These are phyloP conservation scores for Cetraspora pellucida DNA, from an alignment of 192 early-diverging fungal genomes.

Conservation along the genomic window DNA sequence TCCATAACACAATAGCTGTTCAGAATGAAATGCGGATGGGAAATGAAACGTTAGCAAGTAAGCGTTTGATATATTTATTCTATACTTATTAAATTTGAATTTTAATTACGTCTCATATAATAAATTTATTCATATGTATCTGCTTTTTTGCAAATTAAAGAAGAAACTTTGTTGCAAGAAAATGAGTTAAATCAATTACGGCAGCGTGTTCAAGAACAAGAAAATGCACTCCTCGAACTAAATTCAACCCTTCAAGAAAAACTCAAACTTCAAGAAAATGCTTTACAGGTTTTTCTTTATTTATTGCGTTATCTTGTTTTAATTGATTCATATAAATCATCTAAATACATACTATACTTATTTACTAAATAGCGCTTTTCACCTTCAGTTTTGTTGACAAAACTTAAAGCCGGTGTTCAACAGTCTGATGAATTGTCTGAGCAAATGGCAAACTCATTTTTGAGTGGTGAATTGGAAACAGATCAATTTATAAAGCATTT, in stretches of 20 bases:
- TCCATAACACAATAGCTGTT: constrained; percentile 40
- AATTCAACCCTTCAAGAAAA: constrained; percentile 17
- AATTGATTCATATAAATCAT: neutral
- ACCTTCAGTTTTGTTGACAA: constrained; percentile 37
- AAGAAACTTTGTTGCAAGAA: constrained; percentile 29
- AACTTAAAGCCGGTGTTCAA: constrained; percentile 42
- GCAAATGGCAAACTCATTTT: constrained; percentile 48
- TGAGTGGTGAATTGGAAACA: constrained; percentile 44
- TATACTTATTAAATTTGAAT: neutral
- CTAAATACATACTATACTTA: neutral
- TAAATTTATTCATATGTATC: neutral
- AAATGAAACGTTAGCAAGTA: constrained; percentile 47
- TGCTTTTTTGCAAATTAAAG: neutral
- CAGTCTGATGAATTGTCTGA: constrained; percentile 52
- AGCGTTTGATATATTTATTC: neutral
- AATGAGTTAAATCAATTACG: constrained; percentile 28
- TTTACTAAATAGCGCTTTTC: constrained; percentile 41
- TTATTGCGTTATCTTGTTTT: neutral
- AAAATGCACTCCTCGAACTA: neutral
- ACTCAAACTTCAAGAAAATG: constrained; percentile 24
- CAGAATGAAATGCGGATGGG: constrained; percentile 43
- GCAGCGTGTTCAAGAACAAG: neutral
- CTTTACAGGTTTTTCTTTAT: constrained; percentile 16
- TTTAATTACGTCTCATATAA: neutral
- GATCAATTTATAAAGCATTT: constrained; percentile 52